These are phyloP conservation scores for Ophidiomyces ophidiicola DNA, from an alignment of 2,329 filamentous ascomycete species.

Conservation along the genomic window DNA sequence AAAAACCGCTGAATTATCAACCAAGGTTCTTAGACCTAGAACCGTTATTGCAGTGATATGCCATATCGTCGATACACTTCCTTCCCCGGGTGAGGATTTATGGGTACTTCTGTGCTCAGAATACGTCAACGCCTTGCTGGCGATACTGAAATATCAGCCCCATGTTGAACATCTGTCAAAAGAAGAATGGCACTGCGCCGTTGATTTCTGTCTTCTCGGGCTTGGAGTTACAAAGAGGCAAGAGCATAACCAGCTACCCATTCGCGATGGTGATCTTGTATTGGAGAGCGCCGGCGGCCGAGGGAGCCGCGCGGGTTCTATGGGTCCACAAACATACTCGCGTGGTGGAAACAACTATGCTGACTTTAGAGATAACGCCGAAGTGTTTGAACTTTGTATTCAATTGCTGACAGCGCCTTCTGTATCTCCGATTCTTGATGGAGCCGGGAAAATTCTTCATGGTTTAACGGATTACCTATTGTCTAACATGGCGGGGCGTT, in stretches of 20 bases:
- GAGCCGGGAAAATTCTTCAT: slow-evolving; percentile 45
- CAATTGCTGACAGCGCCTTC: slow-evolving; percentile 50
- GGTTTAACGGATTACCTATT: slow-evolving; percentile 51
- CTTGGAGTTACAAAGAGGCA: slow-evolving; percentile 32
- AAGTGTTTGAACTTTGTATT: slow-evolving; percentile 54
- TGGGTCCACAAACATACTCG: slow-evolving; percentile 20
- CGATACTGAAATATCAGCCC: slow-evolving; percentile 57
- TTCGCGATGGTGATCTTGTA: slow-evolving; percentile 21
- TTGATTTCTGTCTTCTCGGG: slow-evolving; percentile 57
- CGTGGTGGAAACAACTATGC: slow-evolving; percentile 12
- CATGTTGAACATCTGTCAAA: slow-evolving; percentile 68
- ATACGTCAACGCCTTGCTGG: slow-evolving; percentile 63
- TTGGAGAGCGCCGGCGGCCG: slow-evolving; percentile 21
- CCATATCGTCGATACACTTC: slow-evolving; percentile 66
- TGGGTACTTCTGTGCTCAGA: slow-evolving; percentile 60
- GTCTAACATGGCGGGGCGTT: slow-evolving; percentile 46
- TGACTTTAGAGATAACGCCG: slow-evolving; percentile 25
- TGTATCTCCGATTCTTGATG: slow-evolving; percentile 53
- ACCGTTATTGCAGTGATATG: slow-evolving; percentile 68
- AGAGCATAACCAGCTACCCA: slow-evolving; percentile 23
- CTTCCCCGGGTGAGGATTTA: slow-evolving; percentile 48
- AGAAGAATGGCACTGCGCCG: slow-evolving; percentile 55
- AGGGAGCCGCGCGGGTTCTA: slow-evolving; percentile 23
- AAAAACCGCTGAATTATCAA: slow-evolving; percentile 56
- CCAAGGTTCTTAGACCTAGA: slow-evolving; percentile 57